Conservation (phyloP, 2,329 filamentous ascomycete genomes). For the Huntiella abstrusa region DNA sequence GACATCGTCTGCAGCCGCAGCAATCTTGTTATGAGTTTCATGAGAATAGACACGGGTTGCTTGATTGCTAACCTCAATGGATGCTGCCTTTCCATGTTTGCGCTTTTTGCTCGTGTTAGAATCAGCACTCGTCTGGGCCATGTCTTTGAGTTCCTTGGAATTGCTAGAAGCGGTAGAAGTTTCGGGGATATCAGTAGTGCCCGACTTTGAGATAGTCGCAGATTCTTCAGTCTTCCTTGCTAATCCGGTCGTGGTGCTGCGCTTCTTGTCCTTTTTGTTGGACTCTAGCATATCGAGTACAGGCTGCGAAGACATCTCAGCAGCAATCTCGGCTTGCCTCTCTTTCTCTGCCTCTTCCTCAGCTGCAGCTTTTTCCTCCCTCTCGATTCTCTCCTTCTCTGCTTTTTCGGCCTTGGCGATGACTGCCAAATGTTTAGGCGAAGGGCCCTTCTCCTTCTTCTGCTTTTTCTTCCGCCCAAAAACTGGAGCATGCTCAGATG, state of each 20-base stretch:
- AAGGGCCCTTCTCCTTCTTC: conserved; percentile 47
- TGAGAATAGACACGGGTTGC: not conserved
- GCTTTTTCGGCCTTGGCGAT: not conserved
- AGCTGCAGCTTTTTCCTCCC: not conserved
- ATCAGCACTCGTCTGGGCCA: not conserved
- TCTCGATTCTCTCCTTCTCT: not conserved
- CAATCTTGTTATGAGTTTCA: conserved; percentile 2
- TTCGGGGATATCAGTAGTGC: not conserved
- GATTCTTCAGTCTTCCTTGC: too few relatives aligned
- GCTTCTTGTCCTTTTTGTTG: not conserved
- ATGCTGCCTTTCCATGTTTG: conserved; percentile 17
- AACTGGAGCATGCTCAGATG: conserved; percentile 44
- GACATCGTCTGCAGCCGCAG: not conserved
- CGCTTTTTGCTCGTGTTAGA: conserved; percentile 8
- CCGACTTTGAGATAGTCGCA: too few relatives aligned
- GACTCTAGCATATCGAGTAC: not conserved
- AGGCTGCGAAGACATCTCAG: too few relatives aligned
- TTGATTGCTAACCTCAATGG: too few relatives aligned
- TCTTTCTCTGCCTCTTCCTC: not conserved
- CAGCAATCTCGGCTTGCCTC: not conserved
- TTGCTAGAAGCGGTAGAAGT: not conserved
- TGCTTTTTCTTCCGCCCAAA: conserved; percentile 70
- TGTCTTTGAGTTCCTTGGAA: not conserved
- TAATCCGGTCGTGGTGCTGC: too few relatives aligned
- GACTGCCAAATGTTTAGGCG: conserved; percentile 12